These are phyloP conservation scores for Fraxinus floribunda DNA, from an alignment of 305 asterid species.

Conservation along the genomic window DNA sequence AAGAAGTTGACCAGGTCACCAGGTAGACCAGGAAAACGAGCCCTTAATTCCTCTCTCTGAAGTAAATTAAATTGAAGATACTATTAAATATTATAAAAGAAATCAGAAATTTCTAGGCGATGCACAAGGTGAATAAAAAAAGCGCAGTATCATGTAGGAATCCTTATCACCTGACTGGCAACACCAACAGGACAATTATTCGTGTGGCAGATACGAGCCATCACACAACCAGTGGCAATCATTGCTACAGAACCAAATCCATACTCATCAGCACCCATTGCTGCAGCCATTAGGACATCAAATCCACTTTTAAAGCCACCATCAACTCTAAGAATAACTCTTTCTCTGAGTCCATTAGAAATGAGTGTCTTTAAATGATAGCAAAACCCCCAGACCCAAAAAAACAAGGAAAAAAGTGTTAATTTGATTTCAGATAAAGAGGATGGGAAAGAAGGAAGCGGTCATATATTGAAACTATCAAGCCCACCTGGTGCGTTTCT, in stretches of 20 bases:
- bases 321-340: slow-evolving; percentile 97
- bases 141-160: not conserved
- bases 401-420: slow-evolving; percentile 7
- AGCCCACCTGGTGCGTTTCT: slow-evolving; percentile 88
- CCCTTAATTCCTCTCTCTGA: slow-evolving; percentile 97
- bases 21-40: slow-evolving; percentile 99
- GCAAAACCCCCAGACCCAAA: slow-evolving; percentile 12
- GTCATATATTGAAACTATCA: slow-evolving; percentile 2
- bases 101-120: not conserved
- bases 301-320: slow-evolving; percentile 99
- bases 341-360: slow-evolving; percentile 87
- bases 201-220: slow-evolving; percentile 99
- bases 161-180: slow-evolving; percentile 82
- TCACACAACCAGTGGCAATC: slow-evolving; percentile 99
- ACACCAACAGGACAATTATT: slow-evolving; percentile 99
- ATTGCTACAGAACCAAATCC: slow-evolving; percentile 98
- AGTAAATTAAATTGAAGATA: slow-evolving; percentile 27
- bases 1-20: slow-evolving; percentile 95
- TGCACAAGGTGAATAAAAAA: not conserved
- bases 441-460: slow-evolving; percentile 1
- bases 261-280: slow-evolving; percentile 98
- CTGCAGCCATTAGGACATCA: slow-evolving; percentile 94
- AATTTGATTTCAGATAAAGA: not conserved
- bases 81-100: slow-evolving; percentile 1
- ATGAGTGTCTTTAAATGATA: slow-evolving; percentile 65